Percentiles rank a stretch among this genome's conserved stretches.
Evolutionary conservation across 805 yeast species (phyloP).

Genomic region (Dipodascopsis tothii): DNA sequence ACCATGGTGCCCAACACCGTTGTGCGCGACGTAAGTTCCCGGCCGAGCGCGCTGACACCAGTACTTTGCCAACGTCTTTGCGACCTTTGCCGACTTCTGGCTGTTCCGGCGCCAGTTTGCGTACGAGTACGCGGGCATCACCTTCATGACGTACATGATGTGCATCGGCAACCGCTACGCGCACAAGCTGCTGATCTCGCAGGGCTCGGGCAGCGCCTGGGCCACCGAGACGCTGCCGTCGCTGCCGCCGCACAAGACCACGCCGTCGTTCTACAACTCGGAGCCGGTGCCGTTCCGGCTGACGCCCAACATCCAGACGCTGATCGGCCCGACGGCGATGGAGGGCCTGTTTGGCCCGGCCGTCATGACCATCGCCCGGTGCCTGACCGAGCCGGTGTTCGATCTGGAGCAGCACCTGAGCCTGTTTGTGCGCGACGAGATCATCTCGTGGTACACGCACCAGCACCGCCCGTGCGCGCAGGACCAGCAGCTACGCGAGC

Average conservation of each 20-base stretch:
- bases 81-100: slow-evolving; percentile 91
- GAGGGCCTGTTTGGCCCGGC: slow-evolving; percentile 88
- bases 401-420: slow-evolving; percentile 86
- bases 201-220: slow-evolving; percentile 80
- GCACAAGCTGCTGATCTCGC: slow-evolving; percentile 78
- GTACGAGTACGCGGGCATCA: slow-evolving; percentile 86
- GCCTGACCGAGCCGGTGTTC: slow-evolving; percentile 83
- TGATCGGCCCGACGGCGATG: slow-evolving; percentile 87
- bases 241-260: slow-evolving; percentile 41
- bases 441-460: slow-evolving; percentile 87
- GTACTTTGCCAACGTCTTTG: slow-evolving; percentile 62
- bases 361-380: slow-evolving; percentile 75
- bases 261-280: slow-evolving; percentile 81
- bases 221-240: slow-evolving; percentile 92
- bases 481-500: slow-evolving; percentile 75
- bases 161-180: slow-evolving; percentile 90
- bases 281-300: slow-evolving; percentile 94
- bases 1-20: slow-evolving; percentile 78
- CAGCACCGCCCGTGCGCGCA: slow-evolving; percentile 72
- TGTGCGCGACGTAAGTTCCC: slow-evolving; percentile 45
- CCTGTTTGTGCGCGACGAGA: slow-evolving; percentile 92
- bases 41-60: neutral
- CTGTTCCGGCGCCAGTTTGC: slow-evolving; percentile 90
- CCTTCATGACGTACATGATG: slow-evolving; percentile 90
- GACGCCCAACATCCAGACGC: slow-evolving; percentile 88